Conservation (phyloP, 2,329 filamentous ascomycete genomes). For the Corinectria fuckeliana region DNA sequence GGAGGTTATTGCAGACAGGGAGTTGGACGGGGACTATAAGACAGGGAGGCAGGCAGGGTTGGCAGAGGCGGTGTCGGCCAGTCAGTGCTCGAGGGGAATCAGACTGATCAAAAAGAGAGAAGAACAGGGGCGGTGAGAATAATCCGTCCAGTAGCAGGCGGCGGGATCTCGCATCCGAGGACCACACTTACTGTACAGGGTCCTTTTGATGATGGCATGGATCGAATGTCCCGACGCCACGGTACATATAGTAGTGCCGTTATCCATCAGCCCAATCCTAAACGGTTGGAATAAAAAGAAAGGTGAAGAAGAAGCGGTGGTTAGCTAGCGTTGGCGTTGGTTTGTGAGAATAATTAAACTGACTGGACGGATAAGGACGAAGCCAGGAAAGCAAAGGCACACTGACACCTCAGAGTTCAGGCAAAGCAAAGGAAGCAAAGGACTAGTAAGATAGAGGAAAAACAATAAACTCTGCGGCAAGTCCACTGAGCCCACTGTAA, state of each 20-base stretch:
- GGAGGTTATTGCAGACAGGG: background rate
- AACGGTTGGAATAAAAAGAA: slow-evolving; percentile 10
- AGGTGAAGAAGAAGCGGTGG: background rate
- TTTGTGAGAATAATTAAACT: no score
- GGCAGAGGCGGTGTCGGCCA: slow-evolving; percentile 6
- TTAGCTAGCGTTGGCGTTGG: background rate
- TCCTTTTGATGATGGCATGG: slow-evolving; percentile 1
- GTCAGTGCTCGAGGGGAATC: background rate
- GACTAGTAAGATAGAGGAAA: no score
- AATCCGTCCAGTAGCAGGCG: slow-evolving; percentile 17
- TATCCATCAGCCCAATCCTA: background rate
- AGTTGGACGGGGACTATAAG: no score
- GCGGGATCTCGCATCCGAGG: slow-evolving; percentile 4
- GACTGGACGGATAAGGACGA: no score
- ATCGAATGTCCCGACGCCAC: slow-evolving; percentile 12
- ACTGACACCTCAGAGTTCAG: no score
- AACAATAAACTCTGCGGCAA: no score
- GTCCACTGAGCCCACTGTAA: background rate
- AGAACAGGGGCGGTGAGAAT: background rate
- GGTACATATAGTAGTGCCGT: slow-evolving; percentile 3
- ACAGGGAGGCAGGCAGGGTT: background rate
- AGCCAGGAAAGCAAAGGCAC: background rate
- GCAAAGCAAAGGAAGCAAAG: background rate
- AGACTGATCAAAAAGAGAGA: background rate
- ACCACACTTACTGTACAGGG: no score